Base-by-base conservation (phyloP, 306 rosid species). In the Lathyrus oleraceus region DNA sequence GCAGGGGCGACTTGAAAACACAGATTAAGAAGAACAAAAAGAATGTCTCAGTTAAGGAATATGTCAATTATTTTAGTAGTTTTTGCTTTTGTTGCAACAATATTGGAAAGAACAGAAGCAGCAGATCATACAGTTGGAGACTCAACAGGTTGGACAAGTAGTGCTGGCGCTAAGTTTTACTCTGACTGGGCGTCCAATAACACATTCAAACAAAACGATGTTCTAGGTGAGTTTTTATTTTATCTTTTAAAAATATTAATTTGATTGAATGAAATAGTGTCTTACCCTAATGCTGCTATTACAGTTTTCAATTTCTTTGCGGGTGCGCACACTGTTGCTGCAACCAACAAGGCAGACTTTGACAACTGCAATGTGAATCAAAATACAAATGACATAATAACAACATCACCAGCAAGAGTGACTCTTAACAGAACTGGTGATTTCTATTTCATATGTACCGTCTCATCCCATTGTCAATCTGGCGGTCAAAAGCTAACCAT, bases 401-500 rank as follows among this genome's bases (percentile, higher is more conserved):
- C 0, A 10, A 23, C 53, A 2, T 10, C 69, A n/a, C 87, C 89
- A 1, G 60, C 35, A 0, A 65, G 13, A 13, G 1, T 80, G 11
- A 1, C 30, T 5, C 65, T 87, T 0, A 72, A 58, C 10, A 40
- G 8, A 3, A 43, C 67, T 2, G 81, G 72, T 0, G 77, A 61
- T 0, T 64, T 65, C 65, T 85, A 72, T 39, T 82, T 83, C 61
- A 74, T 76, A 36, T 77, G 89, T 74, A 30, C 80, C 20, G 0
- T 80, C 49, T 2, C 2, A 15, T 56, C 19, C 13, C 86, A 82
- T 77, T 87, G 92, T 72, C 39, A 35, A 35, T 1, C 0, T 16
- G 1, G 10, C 13, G 92, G 89, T 8, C 92, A 85, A 54, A 85
- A 85, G 76, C 42, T 87, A 10, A 75, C 69, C 25, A 20, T 87